Conservation (phyloP, 1,139 yeast species). For the Pneumocystis murina region DNA sequence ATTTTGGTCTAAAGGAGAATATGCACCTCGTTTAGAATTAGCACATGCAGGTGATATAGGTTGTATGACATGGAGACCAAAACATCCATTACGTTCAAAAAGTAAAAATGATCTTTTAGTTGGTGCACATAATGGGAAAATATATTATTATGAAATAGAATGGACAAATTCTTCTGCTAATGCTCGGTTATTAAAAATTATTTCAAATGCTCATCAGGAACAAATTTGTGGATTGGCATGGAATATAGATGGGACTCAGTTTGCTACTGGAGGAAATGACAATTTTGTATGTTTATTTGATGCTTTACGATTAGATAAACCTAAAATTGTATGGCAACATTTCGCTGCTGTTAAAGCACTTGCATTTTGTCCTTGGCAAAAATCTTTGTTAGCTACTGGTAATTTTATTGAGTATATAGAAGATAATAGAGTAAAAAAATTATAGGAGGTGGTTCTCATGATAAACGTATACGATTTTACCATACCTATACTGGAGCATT, state of each 20-base stretch:
- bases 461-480: constrained; percentile 69
- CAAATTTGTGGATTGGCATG: constrained; percentile 10
- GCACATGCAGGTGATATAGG: constrained; percentile 8
- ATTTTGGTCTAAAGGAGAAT: constrained; percentile 22
- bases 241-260: constrained; percentile 9
- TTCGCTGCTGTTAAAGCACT: constrained; percentile 42
- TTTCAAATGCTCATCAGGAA: background rate
- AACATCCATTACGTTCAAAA: background rate
- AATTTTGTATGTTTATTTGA: constrained; percentile 7
- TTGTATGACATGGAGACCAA: constrained; percentile 6
- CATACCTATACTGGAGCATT: constrained; percentile 64
- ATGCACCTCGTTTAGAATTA: constrained; percentile 4
- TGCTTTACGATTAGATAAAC: background rate
- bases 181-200: background rate
- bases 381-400: constrained; percentile 47
- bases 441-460: constrained; percentile 88
- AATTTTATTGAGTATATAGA: background rate
- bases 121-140: constrained; percentile 6
- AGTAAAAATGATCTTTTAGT: constrained; percentile 3
- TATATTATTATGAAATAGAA: constrained; percentile 1
- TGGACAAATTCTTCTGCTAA: background rate
- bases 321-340: constrained; percentile 18
- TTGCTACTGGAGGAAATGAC: constrained; percentile 13
- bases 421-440: constrained; percentile 19
- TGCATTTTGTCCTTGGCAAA: constrained; percentile 57